These are phyloP conservation scores for Xerocomus brunneocitrinus DNA, from an alignment of 768 basidiomycete genomes.

Conservation along the genomic window DNA sequence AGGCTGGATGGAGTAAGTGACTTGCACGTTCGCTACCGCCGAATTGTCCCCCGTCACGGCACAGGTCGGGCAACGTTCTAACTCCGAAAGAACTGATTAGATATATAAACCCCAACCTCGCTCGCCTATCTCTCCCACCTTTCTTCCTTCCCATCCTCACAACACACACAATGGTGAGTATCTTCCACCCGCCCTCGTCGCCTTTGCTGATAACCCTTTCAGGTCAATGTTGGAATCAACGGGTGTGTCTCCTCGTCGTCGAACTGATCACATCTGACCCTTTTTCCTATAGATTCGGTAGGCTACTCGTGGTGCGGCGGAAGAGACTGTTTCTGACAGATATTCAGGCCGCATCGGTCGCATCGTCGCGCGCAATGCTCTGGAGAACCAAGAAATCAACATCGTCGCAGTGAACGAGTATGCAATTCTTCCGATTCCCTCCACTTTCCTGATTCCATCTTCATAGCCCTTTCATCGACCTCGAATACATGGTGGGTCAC, in stretches of 20 bases:
- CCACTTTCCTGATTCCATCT: slow-evolving; percentile 3
- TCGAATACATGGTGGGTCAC: slow-evolving; percentile 84
- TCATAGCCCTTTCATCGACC: slow-evolving; percentile 90
- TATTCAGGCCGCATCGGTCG: slow-evolving; percentile 93
- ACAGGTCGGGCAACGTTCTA: slow-evolving; percentile 18
- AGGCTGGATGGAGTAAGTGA: background rate
- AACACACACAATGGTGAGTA: slow-evolving; percentile 25
- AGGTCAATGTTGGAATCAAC: slow-evolving; percentile 94
- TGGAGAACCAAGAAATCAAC: slow-evolving; percentile 67
- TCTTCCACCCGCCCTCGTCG: background rate
- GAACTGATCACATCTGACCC: slow-evolving; percentile 12
- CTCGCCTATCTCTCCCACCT: background rate
- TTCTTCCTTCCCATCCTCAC: slow-evolving; percentile 5
- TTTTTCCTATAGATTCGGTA: slow-evolving; percentile 58
- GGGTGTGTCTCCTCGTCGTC: slow-evolving; percentile 53
- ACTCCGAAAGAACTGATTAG: slow-evolving; percentile 27
- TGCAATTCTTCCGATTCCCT: slow-evolving; percentile 27
- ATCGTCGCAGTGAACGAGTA: slow-evolving; percentile 95
- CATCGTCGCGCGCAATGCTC: slow-evolving; percentile 94
- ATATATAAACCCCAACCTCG: slow-evolving; percentile 23
- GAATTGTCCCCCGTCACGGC: slow-evolving; percentile 8
- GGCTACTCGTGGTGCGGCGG: slow-evolving; percentile 22
- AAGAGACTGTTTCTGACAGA: slow-evolving; percentile 9
- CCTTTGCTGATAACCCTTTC: slow-evolving; percentile 3
- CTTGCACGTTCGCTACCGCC: background rate